phyloP scores from a whole-genome alignment of 2,329 filamentous ascomycete species.

The Colletotrichum sp. region DNA sequence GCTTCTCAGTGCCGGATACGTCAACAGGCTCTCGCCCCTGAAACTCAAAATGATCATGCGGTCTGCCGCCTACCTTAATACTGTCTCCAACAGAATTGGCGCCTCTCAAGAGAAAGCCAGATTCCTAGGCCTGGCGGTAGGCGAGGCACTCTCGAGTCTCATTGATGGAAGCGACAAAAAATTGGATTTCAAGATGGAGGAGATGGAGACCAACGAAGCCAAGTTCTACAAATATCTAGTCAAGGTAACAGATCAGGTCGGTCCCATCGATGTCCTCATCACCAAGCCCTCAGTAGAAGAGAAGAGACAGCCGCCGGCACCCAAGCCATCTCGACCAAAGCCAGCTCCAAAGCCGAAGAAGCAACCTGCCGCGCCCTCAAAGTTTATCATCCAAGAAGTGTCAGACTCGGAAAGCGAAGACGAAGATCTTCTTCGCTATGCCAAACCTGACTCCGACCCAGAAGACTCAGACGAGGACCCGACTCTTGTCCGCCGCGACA shows the following conservation, averaged over 20 bases:
- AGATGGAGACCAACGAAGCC: conserved; percentile 75
- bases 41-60: conserved; percentile 73
- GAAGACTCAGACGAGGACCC: conserved; percentile 95
- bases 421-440: conserved; percentile 76
- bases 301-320: conserved; percentile 5
- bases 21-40: conserved; percentile 69
- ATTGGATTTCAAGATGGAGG: conserved; percentile 85
- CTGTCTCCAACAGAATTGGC: conserved; percentile 84
- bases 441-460: conserved; percentile 84
- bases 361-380: conserved; percentile 33
- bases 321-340: conserved; percentile 20
- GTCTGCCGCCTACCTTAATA: conserved; percentile 74
- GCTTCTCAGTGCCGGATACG: conserved; percentile 77
- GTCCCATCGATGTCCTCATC: conserved; percentile 58
- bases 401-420: conserved; percentile 64
- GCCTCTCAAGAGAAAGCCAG: conserved; percentile 77
- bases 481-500: conserved; percentile 83
- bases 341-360: conserved; percentile 28
- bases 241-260: conserved; percentile 65
- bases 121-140: conserved; percentile 88
- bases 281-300: conserved; percentile 22
- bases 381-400: conserved; percentile 70
- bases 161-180: conserved; percentile 71
- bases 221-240: conserved; percentile 75
- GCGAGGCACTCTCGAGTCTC: conserved; percentile 71